Conservation (phyloP, 495 filamentous ascomycete species). For the Neurospora cerealis region DNA sequence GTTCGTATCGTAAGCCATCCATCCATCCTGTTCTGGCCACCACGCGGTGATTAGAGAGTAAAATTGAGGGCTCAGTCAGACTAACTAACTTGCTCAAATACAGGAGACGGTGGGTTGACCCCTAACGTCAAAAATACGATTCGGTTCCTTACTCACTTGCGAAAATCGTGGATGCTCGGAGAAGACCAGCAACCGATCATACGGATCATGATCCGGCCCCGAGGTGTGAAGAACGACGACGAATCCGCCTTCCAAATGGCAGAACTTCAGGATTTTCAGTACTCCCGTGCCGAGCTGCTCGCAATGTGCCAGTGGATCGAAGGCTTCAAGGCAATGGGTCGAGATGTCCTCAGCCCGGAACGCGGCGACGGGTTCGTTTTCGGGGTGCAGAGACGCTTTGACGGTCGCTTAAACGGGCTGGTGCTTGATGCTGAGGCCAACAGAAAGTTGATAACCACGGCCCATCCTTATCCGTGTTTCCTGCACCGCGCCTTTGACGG, state of each 20-base stretch:
- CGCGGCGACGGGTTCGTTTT: slow-evolving; percentile 39
- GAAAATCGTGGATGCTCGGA: neutral
- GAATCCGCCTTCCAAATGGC: neutral
- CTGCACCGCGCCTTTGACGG: slow-evolving; percentile 37
- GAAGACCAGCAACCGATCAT: slow-evolving; percentile 4
- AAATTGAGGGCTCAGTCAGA: neutral
- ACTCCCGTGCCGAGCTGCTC: slow-evolving; percentile 26
- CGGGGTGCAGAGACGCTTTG: slow-evolving; percentile 12
- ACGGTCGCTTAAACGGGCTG: neutral
- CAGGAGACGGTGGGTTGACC: neutral
- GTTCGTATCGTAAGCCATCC: slow-evolving; percentile 25
- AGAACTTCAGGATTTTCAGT: slow-evolving; percentile 27
- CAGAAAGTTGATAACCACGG: slow-evolving; percentile 10
- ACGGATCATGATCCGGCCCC: slow-evolving; percentile 38
- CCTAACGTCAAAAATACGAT: neutral
- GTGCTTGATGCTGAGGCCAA: slow-evolving; percentile 19
- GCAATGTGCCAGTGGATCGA: slow-evolving; percentile 11
- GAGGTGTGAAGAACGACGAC: slow-evolving; percentile 11
- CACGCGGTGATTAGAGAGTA: neutral
- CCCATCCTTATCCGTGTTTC: slow-evolving; percentile 20
- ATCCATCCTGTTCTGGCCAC: neutral
- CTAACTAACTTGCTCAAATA: neutral
- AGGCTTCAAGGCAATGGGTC: slow-evolving; percentile 12
- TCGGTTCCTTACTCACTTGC: neutral
- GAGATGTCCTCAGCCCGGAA: slow-evolving; percentile 7